Percentiles rank a stretch among this genome's conserved stretches.
These are phyloP conservation scores for Oryza coarctata DNA, from an alignment of 176 grass and related monocot genomes.

Conservation along the genomic window DNA sequence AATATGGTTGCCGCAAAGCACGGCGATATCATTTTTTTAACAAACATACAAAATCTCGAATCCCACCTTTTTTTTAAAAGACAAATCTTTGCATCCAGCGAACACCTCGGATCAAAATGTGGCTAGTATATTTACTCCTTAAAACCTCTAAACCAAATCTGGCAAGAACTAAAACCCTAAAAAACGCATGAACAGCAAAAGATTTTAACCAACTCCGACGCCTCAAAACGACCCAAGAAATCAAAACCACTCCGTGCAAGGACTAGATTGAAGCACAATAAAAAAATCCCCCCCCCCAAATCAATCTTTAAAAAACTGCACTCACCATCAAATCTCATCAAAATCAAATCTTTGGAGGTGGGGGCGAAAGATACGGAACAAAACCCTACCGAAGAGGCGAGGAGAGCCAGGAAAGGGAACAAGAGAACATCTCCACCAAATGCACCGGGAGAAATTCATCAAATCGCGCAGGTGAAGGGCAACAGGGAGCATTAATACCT, in stretches of 20 bases:
- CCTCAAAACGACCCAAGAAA: conserved; percentile 28
- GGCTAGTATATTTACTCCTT: not conserved
- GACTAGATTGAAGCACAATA: not conserved
- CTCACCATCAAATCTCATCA: conserved; percentile 19
- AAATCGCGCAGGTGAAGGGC: not conserved
- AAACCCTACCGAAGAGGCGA: conserved; percentile 34
- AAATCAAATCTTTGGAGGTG: conserved; percentile 29
- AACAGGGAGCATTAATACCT: conserved; percentile 51
- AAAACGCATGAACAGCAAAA: not conserved
- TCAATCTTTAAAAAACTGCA: not conserved
- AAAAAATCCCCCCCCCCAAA: not conserved
- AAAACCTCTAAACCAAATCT: conserved; percentile 21
- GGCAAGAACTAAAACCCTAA: not conserved
- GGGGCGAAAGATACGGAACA: conserved; percentile 1
- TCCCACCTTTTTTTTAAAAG: not conserved
- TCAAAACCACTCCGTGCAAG: not conserved
- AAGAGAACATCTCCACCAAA: conserved; percentile 32
- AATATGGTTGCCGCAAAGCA: conserved; percentile 10
- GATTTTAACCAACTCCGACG: not conserved
- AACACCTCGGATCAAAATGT: not conserved
- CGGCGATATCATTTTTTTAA: not conserved
- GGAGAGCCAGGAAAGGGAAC: conserved; percentile 25
- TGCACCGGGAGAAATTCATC: not conserved
- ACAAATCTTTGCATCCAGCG: not conserved
- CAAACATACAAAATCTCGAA: not conserved